A percentile compares a stretch with the other conserved stretches of the same genome.
Conservation (phyloP, 2,329 filamentous ascomycete genomes). For the Penicillium sp. region DNA sequence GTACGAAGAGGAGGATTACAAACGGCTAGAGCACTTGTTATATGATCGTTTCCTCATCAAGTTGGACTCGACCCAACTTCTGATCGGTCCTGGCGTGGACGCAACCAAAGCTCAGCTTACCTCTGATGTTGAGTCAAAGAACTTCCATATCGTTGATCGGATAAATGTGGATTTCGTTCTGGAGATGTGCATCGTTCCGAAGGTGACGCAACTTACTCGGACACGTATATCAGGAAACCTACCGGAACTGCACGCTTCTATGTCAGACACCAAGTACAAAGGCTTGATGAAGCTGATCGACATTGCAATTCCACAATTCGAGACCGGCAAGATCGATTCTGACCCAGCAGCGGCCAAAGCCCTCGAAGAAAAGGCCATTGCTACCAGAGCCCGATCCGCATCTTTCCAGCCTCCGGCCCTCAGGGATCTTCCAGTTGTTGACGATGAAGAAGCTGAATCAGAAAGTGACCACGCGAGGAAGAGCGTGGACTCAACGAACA, state of each 20-base stretch:
- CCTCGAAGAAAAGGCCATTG: conserved; percentile 30
- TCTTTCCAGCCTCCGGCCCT: conserved; percentile 72
- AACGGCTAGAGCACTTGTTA: conserved; percentile 85
- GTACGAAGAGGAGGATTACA: conserved; percentile 86
- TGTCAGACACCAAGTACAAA: conserved; percentile 97
- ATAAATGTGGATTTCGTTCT: conserved; percentile 97
- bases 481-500: conserved; percentile 54
- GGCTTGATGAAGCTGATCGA: conserved; percentile 94
- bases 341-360: conserved; percentile 34
- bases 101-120: conserved; percentile 81
- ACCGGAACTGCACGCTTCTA: conserved; percentile 84
- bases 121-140: conserved; percentile 64
- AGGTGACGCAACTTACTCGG: conserved; percentile 88
- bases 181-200: conserved; percentile 96
- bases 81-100: conserved; percentile 91
- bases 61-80: conserved; percentile 87
- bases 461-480: conserved; percentile 60
- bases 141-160: conserved; percentile 87
- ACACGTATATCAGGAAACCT: conserved; percentile 88
- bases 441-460: conserved; percentile 64
- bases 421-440: conserved; percentile 74
- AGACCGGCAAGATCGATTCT: conserved; percentile 46
- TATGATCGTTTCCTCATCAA: conserved; percentile 97
- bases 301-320: conserved; percentile 85
- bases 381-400: conserved; percentile 59